These are phyloP conservation scores for Galeopsis tetrahit DNA, from an alignment of 257 asterid species.

Conservation along the genomic window DNA sequence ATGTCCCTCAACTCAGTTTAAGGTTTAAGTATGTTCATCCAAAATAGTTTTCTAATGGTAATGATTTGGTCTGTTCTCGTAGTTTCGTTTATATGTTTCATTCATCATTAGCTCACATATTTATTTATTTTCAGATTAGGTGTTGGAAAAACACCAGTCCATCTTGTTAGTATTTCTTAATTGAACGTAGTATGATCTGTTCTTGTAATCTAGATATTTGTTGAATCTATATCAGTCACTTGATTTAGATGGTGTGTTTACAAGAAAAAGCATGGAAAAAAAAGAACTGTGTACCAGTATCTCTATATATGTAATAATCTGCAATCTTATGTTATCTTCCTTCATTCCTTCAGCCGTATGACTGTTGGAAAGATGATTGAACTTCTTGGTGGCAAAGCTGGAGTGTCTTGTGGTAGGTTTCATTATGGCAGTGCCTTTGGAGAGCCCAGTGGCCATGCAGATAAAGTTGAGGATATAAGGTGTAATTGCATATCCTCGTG, in stretches of 20 bases:
- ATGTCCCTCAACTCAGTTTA: no score
- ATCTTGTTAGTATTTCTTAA: not conserved
- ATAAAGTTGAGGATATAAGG: constrained; percentile 91
- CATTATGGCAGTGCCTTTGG: constrained; percentile 99
- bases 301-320: constrained; percentile 21
- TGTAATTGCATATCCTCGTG: constrained; percentile 27
- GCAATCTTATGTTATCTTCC: constrained; percentile 31
- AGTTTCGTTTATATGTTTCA: no score
- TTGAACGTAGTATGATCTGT: constrained; percentile 7
- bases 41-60: no score
- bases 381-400: constrained; percentile 98
- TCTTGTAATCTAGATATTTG: not conserved
- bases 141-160: no score
- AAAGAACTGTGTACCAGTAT: not conserved
- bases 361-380: constrained; percentile 99
- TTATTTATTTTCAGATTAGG: no score
- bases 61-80: no score
- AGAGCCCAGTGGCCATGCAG: constrained; percentile 98
- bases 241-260: constrained; percentile 3
- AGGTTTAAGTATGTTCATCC: no score
- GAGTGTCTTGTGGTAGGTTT: constrained; percentile 93
- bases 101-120: no score
- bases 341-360: constrained; percentile 81
- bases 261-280: not conserved
- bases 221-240: not conserved